Percentiles rank a stretch among this genome's conserved stretches.
phyloP scores from a whole-genome alignment of 148 eudicot genomes.

The Vaccinium darrowii region DNA sequence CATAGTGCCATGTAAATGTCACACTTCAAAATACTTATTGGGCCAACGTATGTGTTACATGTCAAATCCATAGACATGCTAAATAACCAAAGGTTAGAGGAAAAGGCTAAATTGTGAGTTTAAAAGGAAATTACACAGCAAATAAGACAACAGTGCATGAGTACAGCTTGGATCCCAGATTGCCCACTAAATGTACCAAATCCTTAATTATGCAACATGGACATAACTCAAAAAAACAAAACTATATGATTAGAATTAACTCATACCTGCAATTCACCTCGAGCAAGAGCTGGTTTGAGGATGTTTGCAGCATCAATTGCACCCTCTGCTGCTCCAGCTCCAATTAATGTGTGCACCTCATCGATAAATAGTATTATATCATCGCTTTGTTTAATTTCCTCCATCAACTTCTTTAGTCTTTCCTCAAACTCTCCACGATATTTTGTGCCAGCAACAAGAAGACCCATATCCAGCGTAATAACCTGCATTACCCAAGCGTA shows the following conservation, averaged over 20 bases:
- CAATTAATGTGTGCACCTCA: conserved; percentile 91
- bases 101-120: background rate
- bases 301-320: conserved; percentile 98
- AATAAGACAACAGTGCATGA: background rate
- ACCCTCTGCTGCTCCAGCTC: conserved; percentile 94
- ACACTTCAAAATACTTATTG: conserved; percentile 3
- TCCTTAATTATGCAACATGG: background rate
- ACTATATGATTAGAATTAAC: background rate
- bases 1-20: background rate
- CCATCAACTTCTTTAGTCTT: conserved; percentile 88
- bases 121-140: background rate
- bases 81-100: background rate
- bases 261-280: conserved; percentile 89
- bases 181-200: background rate
- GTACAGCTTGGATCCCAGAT: background rate
- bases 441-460: conserved; percentile 90
- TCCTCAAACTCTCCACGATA: conserved; percentile 95
- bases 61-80: background rate
- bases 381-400: conserved; percentile 83
- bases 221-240: background rate
- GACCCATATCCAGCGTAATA: conserved; percentile 91
- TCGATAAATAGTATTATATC: conserved; percentile 83
- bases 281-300: conserved; percentile 88
- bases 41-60: background rate
- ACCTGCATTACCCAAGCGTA: conserved; percentile 44